Evolutionary conservation across 2,329 filamentous ascomycete genomes (phyloP), one percentile per base, ranked within the genome.

Genomic region (Mollisiaceae sp.): DNA sequence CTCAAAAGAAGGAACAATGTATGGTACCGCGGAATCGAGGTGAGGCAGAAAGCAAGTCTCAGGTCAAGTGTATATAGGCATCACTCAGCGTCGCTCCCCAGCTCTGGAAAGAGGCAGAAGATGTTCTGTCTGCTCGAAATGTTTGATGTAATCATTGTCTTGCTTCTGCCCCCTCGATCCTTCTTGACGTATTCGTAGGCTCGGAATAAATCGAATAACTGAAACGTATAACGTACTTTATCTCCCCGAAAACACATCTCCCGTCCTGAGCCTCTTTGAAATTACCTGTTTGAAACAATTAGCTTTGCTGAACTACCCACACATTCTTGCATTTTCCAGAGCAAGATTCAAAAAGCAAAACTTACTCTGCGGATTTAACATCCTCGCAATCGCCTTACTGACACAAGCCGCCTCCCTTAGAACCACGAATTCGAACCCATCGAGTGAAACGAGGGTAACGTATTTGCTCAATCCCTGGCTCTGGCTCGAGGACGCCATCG

Each of bases 361-460:
- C 81, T 72, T 77, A 89, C 89, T 90, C 71, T 84, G 83, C 18
- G 88, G 86, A 73, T 92, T 89, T 66, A 94, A 80, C 86, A 92
- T 93, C 76, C 87, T 85, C 79, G 87, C 90, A 79, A 94, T 90
- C 65, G 89, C 85, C 39, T 88, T 88, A 71, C 90, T 91, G 74
- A 91, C 82, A 73, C 86, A 82, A 66, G 90, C 87, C 2, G 90
- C 89, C 59, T 91, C 89, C 62, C 91, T 87, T 63, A 91, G 82
- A 60, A 94, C 83, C 69, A 91, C 86, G 76, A 92, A 94, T 80
- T 93, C 90, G 76, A 88, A 93, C 72, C 86, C 90, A 77, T 94
- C 91, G 70, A 82, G 85, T 0, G 91, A 93, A 50, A 93, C 83
- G 60, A 94, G 86, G 5, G 91, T 94, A 70, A 94, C 85, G 78